Conservation (phyloP, 2,329 filamentous ascomycete species). For the Sarocladium strictum region DNA sequence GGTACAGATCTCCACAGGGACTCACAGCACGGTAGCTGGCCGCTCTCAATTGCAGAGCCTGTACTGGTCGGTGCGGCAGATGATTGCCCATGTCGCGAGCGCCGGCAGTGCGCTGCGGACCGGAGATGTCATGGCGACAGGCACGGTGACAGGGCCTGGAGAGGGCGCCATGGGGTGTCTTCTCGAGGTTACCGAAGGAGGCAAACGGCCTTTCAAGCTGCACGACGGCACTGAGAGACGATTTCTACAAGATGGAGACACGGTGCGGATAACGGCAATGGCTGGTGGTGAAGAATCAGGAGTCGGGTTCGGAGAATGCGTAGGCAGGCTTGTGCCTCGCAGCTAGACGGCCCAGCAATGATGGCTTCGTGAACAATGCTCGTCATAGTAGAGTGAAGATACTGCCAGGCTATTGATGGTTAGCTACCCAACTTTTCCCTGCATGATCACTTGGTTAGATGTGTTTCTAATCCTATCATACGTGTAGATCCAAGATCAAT, state of each 20-base stretch:
- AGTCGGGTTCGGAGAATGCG: constrained; percentile 34
- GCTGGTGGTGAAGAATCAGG: constrained; percentile 33
- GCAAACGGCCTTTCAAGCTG: constrained; percentile 22
- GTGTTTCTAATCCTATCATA: too few species aligned
- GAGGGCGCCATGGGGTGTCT: constrained; percentile 31
- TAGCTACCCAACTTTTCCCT: too few species aligned
- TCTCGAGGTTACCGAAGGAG: constrained; percentile 32
- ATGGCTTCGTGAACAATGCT: too few species aligned
- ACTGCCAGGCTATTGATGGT: too few species aligned
- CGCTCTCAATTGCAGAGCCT: constrained; percentile 20
- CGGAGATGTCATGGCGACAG: constrained; percentile 36
- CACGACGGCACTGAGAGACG: constrained; percentile 24
- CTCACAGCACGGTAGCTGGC: not conserved
- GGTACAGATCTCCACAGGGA: constrained; percentile 20
- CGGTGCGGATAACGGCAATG: constrained; percentile 29
- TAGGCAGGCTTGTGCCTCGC: constrained; percentile 17
- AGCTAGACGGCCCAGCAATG: too few species aligned
- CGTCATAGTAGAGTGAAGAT: too few species aligned
- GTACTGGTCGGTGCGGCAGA: constrained; percentile 33
- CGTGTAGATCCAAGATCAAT: too few species aligned
- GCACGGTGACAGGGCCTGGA: constrained; percentile 31
- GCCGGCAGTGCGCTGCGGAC: constrained; percentile 20
- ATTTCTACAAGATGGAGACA: constrained; percentile 35
- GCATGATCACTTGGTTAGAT: too few species aligned
- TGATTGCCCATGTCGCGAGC: constrained; percentile 30